These are phyloP conservation scores for Brassica cretica DNA, from an alignment of 345 rosid genomes.

Conservation along the genomic window DNA sequence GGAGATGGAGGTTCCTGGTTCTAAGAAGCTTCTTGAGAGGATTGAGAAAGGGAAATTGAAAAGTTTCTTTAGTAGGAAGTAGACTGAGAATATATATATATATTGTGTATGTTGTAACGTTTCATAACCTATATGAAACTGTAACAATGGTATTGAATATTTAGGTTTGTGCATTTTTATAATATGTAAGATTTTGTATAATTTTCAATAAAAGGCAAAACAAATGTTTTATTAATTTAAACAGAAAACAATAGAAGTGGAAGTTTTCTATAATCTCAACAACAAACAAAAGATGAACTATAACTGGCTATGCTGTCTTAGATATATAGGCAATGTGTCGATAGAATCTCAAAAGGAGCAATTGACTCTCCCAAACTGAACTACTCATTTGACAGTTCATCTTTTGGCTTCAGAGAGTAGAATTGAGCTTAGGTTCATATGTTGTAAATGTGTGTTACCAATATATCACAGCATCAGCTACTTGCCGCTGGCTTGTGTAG, in stretches of 20 bases:
- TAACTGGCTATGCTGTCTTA: no score
- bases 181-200: neutral
- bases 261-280: constrained; percentile 14
- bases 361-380: no score
- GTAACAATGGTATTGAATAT: neutral
- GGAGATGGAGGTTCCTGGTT: constrained; percentile 85
- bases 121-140: constrained; percentile 20
- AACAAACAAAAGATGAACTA: constrained; percentile 9
- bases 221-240: neutral
- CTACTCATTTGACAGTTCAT: no score
- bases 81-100: constrained; percentile 28
- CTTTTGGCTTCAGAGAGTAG: no score
- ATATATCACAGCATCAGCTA: no score
- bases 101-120: constrained; percentile 6
- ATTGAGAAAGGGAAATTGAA: constrained; percentile 77
- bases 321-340: no score
- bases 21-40: constrained; percentile 82
- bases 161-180: constrained; percentile 7
- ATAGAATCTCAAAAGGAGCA: no score
- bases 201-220: neutral
- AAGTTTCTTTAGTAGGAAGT: constrained; percentile 69
- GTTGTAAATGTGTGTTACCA: no score
- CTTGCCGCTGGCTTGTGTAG: no score
- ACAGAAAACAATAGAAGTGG: neutral
- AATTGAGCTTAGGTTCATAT: no score